A percentile compares a stretch with the other conserved stretches of the same genome.
Conservation (phyloP, 257 asterid genomes). For the Fraxinus quadrangulata region DNA sequence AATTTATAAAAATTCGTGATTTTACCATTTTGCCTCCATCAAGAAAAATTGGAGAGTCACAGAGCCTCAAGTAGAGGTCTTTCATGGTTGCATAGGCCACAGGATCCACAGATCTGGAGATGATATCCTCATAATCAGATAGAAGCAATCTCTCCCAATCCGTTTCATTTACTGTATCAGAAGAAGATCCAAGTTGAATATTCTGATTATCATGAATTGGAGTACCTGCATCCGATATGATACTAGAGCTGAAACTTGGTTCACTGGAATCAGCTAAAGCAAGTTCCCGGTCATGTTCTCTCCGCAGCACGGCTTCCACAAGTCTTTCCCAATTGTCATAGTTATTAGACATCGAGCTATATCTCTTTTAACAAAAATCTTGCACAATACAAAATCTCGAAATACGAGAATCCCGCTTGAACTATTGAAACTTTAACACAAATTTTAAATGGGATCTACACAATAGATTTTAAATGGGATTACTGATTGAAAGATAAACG, state of each 20-base stretch:
- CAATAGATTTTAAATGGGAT: too few relatives aligned
- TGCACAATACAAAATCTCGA: too few relatives aligned
- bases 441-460: too few relatives aligned
- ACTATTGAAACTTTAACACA: too few relatives aligned
- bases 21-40: slow-evolving; percentile 49
- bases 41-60: slow-evolving; percentile 40
- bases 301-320: slow-evolving; percentile 11
- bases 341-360: slow-evolving; percentile 11
- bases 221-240: slow-evolving; percentile 18
- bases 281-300: slow-evolving; percentile 8
- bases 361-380: not conserved
- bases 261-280: slow-evolving; percentile 17
- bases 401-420: too few relatives aligned
- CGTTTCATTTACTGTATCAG: slow-evolving; percentile 3
- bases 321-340: slow-evolving; percentile 31
- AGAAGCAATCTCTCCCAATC: slow-evolving; percentile 62
- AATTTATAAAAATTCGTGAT: too few relatives aligned
- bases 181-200: not conserved
- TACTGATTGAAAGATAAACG: too few relatives aligned
- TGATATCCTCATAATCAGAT: slow-evolving; percentile 35
- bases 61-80: slow-evolving; percentile 44
- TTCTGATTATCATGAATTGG: not conserved
- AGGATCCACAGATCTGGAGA: slow-evolving; percentile 38
- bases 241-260: not conserved
- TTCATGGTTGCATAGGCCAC: slow-evolving; percentile 35